phyloP scores from a whole-genome alignment of 306 rosid genomes.

The Cyamopsis tetragonoloba region DNA sequence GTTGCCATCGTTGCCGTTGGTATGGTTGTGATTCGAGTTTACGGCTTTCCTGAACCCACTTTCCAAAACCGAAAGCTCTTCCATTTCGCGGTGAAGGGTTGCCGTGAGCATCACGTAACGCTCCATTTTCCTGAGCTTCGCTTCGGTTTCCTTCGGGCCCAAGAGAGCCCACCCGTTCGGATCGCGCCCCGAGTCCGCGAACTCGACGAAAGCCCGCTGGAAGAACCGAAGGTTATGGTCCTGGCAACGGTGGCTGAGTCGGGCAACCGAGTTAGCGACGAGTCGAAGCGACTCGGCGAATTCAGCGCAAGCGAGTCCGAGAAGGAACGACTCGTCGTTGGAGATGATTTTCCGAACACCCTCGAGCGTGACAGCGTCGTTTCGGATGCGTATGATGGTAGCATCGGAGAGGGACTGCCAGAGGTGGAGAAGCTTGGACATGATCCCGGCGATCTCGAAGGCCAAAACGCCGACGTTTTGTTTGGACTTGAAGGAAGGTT shows the following conservation, averaged over 20 bases:
- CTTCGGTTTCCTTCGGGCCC: constrained; percentile 58
- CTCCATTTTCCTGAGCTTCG: constrained; percentile 60
- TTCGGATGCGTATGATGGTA: constrained; percentile 54
- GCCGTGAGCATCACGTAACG: constrained; percentile 69
- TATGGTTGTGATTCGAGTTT: constrained; percentile 5
- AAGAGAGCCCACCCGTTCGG: constrained; percentile 50
- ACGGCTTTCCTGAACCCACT: constrained; percentile 42
- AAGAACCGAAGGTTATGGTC: constrained; percentile 41
- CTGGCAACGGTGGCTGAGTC: constrained; percentile 44
- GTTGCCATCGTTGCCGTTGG: not conserved
- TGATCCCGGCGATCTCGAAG: constrained; percentile 72
- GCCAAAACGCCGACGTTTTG: constrained; percentile 64
- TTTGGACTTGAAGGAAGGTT: constrained; percentile 33
- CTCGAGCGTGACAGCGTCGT: constrained; percentile 62
- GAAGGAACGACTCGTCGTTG: constrained; percentile 68
- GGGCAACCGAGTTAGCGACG: constrained; percentile 46
- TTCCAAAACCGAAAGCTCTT: constrained; percentile 61
- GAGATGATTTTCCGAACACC: constrained; percentile 82
- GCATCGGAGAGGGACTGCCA: constrained; percentile 72
- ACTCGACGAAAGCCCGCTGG: constrained; percentile 40
- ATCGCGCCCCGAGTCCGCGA: constrained; percentile 66
- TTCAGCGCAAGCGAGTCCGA: constrained; percentile 73
- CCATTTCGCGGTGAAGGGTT: constrained; percentile 62
- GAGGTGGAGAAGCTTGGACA: constrained; percentile 88
- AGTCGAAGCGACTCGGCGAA: constrained; percentile 49